Evolutionary conservation across 257 asterid species (phyloP).

Genomic region (Solanum rostratum): DNA sequence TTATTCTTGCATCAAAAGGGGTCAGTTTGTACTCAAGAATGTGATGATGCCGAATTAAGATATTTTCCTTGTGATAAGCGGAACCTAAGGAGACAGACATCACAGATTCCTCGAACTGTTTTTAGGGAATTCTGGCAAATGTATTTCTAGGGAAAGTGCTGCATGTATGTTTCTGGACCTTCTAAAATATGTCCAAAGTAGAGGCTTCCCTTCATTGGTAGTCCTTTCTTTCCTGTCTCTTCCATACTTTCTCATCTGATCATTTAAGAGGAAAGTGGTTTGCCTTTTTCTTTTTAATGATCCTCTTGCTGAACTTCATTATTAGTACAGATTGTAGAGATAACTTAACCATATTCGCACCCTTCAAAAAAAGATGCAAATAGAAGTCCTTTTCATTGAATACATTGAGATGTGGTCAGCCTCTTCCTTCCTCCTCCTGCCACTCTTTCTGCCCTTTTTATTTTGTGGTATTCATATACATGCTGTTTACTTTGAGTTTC

Average conservation of each 20-base stretch:
- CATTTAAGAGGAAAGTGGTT: neutral
- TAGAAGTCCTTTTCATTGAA: neutral
- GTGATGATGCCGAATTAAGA: neutral
- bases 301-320: neutral
- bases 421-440: neutral
- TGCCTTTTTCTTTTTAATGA: neutral
- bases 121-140: neutral
- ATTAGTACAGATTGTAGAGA: neutral
- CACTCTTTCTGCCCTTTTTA: neutral
- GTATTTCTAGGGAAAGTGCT: neutral
- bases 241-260: neutral
- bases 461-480: neutral
- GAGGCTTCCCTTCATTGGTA: neutral
- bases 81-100: neutral
- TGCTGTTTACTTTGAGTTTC: conserved; percentile 25
- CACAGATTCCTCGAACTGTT: neutral
- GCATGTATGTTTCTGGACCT: neutral
- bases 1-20: neutral
- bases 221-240: neutral
- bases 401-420: neutral
- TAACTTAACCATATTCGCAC: neutral
- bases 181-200: neutral
- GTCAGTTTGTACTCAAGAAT: neutral
- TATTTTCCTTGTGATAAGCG: neutral
- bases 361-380: neutral